These are phyloP conservation scores for Phytophthora cactorum DNA, from an alignment of 352 stramenopile genomes.

Conservation along the genomic window DNA sequence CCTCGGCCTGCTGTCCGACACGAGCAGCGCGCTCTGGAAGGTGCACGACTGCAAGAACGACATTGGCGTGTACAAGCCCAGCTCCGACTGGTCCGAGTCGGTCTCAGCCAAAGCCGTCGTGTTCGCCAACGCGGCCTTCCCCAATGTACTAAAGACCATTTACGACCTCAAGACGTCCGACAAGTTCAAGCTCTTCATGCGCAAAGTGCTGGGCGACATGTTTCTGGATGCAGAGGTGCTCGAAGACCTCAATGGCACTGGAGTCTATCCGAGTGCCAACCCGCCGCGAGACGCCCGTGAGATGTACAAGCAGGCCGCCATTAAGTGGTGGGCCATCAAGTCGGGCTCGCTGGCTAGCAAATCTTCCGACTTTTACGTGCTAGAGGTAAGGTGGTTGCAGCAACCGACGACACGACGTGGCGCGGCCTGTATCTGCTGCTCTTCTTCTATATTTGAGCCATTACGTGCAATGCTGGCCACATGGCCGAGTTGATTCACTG, in stretches of 20 bases:
- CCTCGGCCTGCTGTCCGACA: conserved; percentile 70
- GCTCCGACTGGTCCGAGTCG: conserved; percentile 89
- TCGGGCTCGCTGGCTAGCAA: conserved; percentile 81
- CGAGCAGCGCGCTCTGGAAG: conserved; percentile 84
- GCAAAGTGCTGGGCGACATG: conserved; percentile 79
- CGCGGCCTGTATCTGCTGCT: conserved; percentile 2
- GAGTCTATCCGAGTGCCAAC: conserved; percentile 79
- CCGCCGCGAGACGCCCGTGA: conserved; percentile 69
- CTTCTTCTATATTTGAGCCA: conserved; percentile 32
- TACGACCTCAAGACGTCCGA: conserved; percentile 87
- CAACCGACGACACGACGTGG: conserved; percentile 9
- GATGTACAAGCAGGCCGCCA: conserved; percentile 87
- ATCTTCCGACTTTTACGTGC: conserved; percentile 86
- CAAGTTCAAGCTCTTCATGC: conserved; percentile 88
- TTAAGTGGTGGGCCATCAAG: conserved; percentile 92
- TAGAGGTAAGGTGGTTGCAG: conserved; percentile 53
- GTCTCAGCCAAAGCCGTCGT: conserved; percentile 84
- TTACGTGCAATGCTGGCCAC: conserved; percentile 19
- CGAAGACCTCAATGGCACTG: conserved; percentile 82
- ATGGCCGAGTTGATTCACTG: conserved; percentile 26
- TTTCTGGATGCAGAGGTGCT: conserved; percentile 88
- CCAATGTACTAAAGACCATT: conserved; percentile 83
- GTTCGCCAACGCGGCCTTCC: conserved; percentile 76
- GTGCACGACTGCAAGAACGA: conserved; percentile 83
- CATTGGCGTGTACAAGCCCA: conserved; percentile 84